Evolutionary conservation across 805 yeast species (phyloP).

Genomic region (Candida nanaspora): DNA sequence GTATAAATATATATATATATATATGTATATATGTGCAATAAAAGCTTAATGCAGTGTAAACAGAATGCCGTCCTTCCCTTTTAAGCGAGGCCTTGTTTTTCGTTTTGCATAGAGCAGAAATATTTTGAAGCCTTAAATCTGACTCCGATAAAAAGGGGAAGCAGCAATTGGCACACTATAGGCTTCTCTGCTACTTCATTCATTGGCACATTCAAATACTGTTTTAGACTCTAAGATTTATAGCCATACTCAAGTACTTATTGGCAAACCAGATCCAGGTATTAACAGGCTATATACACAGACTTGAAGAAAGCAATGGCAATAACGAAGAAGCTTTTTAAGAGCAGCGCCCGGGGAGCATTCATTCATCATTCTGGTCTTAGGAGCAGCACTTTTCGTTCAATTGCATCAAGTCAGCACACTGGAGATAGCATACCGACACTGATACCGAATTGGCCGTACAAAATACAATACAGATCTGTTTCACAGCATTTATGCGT

Average conservation of each 20-base stretch:
- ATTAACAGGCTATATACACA: background rate
- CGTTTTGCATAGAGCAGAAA: too few species aligned
- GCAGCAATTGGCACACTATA: too few species aligned
- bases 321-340: background rate
- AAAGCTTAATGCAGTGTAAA: background rate
- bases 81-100: background rate
- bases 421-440: too few species aligned
- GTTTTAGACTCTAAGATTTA: too few species aligned
- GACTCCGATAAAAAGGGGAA: too few species aligned
- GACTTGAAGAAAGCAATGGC: background rate
- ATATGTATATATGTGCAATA: background rate
- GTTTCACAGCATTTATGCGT: conserved; percentile 24
- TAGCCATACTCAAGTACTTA: background rate
- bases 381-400: too few species aligned
- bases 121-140: too few species aligned
- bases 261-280: background rate
- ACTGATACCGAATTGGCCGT: background rate
- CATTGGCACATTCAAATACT: too few species aligned
- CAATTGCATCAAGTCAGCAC: too few species aligned
- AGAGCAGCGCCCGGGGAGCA: background rate
- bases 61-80: too few species aligned
- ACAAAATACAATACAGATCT: conserved; percentile 1
- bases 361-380: background rate
- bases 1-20: background rate
- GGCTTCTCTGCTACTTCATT: too few species aligned